Conservation (phyloP, 148 eudicot species). For the Cornus florida region DNA sequence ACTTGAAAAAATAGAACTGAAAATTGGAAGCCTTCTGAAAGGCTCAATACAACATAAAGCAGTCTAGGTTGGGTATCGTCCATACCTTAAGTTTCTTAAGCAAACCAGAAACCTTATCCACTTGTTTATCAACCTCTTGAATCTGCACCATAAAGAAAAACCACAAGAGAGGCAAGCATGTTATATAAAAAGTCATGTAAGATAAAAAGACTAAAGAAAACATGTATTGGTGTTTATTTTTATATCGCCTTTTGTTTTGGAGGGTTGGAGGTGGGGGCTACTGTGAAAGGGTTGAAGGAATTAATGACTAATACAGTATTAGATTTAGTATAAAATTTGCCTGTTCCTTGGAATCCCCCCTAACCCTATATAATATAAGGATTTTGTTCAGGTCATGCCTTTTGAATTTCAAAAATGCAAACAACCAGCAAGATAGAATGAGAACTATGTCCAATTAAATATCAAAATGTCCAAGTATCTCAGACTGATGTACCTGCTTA, state of each 20-base stretch:
- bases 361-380: no score
- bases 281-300: background rate
- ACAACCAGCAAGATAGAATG: no score
- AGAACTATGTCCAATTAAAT: no score
- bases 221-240: background rate
- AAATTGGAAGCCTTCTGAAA: background rate
- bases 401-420: no score
- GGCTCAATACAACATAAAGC: background rate
- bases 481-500: slow-evolving; percentile 37
- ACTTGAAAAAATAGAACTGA: background rate
- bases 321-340: no score
- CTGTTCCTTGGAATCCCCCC: no score
- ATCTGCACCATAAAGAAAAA: slow-evolving; percentile 25
- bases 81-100: slow-evolving; percentile 52
- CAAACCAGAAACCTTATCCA: slow-evolving; percentile 41
- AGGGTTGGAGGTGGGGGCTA: background rate
- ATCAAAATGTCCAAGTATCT: no score
- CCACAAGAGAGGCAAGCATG: background rate
- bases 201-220: background rate
- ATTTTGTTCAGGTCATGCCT: no score
- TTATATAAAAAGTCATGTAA: background rate
- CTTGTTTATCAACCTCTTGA: slow-evolving; percentile 54
- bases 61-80: background rate
- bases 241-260: background rate
- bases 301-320: no score